Evolutionary conservation across 2,329 filamentous ascomycete species (phyloP).

Genomic region (Colletotrichum spinosum): DNA sequence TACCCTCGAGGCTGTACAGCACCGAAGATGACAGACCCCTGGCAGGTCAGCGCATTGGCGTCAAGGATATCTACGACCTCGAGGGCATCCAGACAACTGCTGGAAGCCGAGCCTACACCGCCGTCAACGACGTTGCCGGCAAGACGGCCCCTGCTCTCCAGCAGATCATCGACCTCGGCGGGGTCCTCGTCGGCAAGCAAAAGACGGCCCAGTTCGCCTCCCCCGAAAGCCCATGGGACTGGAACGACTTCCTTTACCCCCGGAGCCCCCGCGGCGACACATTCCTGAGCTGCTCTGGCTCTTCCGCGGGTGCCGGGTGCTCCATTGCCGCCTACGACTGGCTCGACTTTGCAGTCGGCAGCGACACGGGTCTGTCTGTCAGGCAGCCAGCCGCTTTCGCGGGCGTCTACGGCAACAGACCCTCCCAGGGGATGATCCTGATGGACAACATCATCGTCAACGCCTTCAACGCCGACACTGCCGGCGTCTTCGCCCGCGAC

Average conservation of each 20-base stretch:
- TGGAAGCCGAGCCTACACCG: conserved; percentile 69
- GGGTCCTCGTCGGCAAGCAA: conserved; percentile 65
- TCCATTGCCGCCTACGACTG: conserved; percentile 45
- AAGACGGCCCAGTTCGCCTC: conserved; percentile 61
- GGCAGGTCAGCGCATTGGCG: conserved; percentile 50
- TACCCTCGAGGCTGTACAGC: conserved; percentile 53
- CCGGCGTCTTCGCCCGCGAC: conserved; percentile 43
- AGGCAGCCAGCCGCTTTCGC: conserved; percentile 43
- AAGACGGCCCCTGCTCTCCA: conserved; percentile 63
- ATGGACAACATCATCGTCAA: conserved; percentile 42
- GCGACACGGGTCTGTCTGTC: conserved; percentile 43
- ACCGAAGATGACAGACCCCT: conserved; percentile 48
- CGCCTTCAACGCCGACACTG: conserved; percentile 42
- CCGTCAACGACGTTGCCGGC: conserved; percentile 59
- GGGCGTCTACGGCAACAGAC: conserved; percentile 45
- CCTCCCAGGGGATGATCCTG: conserved; percentile 42
- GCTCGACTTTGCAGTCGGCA: conserved; percentile 42
- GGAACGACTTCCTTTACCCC: conserved; percentile 53
- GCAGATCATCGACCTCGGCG: conserved; percentile 69
- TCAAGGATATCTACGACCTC: conserved; percentile 49
- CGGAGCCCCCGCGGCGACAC: conserved; percentile 61
- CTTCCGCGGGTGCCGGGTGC: conserved; percentile 43
- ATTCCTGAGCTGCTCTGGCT: conserved; percentile 48
- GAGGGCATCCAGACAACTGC: conserved; percentile 65
- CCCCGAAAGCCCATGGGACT: conserved; percentile 56